These are phyloP conservation scores for Inosperma sp. DNA, from an alignment of 768 basidiomycete species.

Conservation along the genomic window DNA sequence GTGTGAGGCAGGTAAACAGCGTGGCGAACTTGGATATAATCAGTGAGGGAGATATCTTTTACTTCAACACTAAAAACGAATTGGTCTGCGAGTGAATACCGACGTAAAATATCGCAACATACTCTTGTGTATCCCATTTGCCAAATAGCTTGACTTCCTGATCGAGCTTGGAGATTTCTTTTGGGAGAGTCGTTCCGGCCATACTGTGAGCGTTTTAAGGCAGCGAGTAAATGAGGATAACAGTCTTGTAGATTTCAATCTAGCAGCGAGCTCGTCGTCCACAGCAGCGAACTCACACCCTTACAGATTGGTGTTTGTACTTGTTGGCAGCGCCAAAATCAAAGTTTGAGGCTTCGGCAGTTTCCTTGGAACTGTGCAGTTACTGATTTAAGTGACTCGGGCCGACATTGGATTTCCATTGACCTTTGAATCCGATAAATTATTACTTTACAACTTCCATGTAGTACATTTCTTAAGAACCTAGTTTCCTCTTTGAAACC, in stretches of 20 bases:
- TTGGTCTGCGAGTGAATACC: neutral
- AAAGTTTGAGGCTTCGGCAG: slow-evolving; percentile 42
- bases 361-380: slow-evolving; percentile 44
- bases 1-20: slow-evolving; percentile 98
- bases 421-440: too few relatives aligned
- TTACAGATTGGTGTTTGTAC: slow-evolving; percentile 42
- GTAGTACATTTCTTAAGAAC: too few relatives aligned
- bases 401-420: too few relatives aligned
- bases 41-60: slow-evolving; percentile 97
- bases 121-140: slow-evolving; percentile 99
- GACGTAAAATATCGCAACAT: slow-evolving; percentile 31
- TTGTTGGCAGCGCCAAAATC: slow-evolving; percentile 40
- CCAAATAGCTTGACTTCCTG: slow-evolving; percentile 95
- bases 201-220: too few relatives aligned
- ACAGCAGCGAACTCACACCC: slow-evolving; percentile 32
- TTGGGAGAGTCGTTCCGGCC: slow-evolving; percentile 74
- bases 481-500: slow-evolving; percentile 62
- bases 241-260: slow-evolving; percentile 29
- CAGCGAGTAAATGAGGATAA: slow-evolving; percentile 35
- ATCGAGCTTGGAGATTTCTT: slow-evolving; percentile 74
- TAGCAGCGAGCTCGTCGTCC: slow-evolving; percentile 26
- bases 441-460: too few relatives aligned
- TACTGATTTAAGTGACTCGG: slow-evolving; percentile 6
- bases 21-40: slow-evolving; percentile 99
- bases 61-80: slow-evolving; percentile 74